A percentile compares a stretch with the other conserved stretches of the same genome.
These are phyloP conservation scores for Hippophae gyantsensis DNA, from an alignment of 306 rosid genomes.

Conservation along the genomic window DNA sequence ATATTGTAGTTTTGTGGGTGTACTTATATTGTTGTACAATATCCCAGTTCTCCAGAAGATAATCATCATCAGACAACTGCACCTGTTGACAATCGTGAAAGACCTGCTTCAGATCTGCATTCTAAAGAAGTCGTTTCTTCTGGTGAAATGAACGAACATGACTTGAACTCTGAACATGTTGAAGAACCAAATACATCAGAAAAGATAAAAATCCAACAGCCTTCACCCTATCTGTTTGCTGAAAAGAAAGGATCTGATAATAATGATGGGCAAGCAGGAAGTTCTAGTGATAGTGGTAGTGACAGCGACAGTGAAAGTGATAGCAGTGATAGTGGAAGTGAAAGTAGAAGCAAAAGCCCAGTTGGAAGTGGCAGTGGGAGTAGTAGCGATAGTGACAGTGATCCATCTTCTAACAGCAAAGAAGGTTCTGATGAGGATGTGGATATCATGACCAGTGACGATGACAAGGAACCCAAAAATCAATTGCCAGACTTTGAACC, in stretches of 20 bases:
- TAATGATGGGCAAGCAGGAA: slow-evolving; percentile 60
- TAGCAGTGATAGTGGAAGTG: too few species aligned
- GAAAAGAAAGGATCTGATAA: slow-evolving; percentile 57
- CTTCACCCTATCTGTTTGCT: slow-evolving; percentile 46
- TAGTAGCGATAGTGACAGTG: slow-evolving; percentile 53
- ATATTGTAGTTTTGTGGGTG: not conserved
- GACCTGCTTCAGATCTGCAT: slow-evolving; percentile 38
- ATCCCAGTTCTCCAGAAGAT: slow-evolving; percentile 73
- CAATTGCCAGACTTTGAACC: slow-evolving; percentile 43
- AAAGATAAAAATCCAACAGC: slow-evolving; percentile 40
- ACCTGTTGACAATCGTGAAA: slow-evolving; percentile 43
- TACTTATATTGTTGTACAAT: not conserved
- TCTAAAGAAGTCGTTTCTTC: slow-evolving; percentile 19
- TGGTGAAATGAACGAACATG: slow-evolving; percentile 39
- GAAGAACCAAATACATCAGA: slow-evolving; percentile 43
- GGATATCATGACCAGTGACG: slow-evolving; percentile 94
- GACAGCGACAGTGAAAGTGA: too few species aligned
- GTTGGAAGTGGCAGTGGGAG: too few species aligned
- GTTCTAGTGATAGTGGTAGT: slow-evolving; percentile 42
- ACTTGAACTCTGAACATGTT: slow-evolving; percentile 28
- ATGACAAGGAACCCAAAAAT: slow-evolving; percentile 70
- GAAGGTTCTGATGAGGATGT: slow-evolving; percentile 93
- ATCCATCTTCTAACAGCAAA: slow-evolving; percentile 78
- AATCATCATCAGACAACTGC: slow-evolving; percentile 34
- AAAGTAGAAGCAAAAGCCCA: too few species aligned